Evolutionary conservation across 1,139 yeast species (phyloP), one percentile per base, ranked within the genome.

Genomic region (Komagataea norvegica): DNA sequence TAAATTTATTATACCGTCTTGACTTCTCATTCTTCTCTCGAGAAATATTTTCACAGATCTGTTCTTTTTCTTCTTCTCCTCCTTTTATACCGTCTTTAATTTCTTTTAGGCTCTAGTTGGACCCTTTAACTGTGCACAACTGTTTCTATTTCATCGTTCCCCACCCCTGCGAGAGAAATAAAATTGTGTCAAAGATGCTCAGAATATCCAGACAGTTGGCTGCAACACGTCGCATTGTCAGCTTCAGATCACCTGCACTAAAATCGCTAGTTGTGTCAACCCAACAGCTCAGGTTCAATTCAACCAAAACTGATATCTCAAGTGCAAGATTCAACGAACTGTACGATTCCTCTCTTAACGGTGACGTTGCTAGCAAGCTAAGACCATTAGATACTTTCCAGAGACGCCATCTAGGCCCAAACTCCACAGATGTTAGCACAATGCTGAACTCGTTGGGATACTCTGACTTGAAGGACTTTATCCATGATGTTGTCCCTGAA

Each of bases 391-490:
- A 91, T 58, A 81, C 93, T 3, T 91, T 89, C 61, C 76, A 86
- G 36, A 76, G 93, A 58, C 84, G 97, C 55, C 98, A 91, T 64
- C 69, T 88, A 45, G 98, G 98, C 13, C 93, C 96, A 16, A 70
- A 75, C 15, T 77, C 85, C 0, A 57, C 54, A 1, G 77, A 85
- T 45, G 83, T 83, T 20, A 56, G 64, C 14, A 58, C 62, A 22
- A 86, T 89, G 95, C 71, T 91, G 43, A 46, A 61, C 6, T 63
- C 71, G 8, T 69, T 89, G 38, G 91, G 89, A 4, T 78, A 80
- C 60, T 52, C 63, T 1, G 82, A 84, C 54, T 61, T 89, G 39
- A 79, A 79, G 40, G 76, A 77, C 36, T 89, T 91, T 53, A 75
- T 89, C 41, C 52, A 70, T 14, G 69, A 75, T 22, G 89, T 88